Conservation (phyloP, 1,284 basidiomycete genomes). For the Cerrena zonata region DNA sequence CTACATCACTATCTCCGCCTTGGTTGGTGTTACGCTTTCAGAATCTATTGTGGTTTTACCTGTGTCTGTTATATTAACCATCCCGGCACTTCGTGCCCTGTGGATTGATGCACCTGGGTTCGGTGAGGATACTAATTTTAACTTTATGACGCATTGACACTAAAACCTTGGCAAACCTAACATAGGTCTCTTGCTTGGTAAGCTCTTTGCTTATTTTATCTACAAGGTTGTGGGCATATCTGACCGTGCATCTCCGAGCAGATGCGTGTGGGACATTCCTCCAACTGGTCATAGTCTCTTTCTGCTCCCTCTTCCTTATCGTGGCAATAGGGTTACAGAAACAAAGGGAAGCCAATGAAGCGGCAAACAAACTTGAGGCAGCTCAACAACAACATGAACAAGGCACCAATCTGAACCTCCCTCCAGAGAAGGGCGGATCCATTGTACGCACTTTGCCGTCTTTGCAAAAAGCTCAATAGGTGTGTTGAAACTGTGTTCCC, state of each 20-base stretch:
- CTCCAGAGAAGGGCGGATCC: not conserved
- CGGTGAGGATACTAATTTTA: constrained; percentile 11
- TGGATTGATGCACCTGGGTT: constrained; percentile 18
- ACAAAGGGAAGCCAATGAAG: not conserved
- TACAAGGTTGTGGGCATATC: not conserved
- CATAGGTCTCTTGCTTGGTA: constrained; percentile 16
- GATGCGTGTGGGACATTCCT: constrained; percentile 11
- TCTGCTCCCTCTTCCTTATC: constrained; percentile 12
- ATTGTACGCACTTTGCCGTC: not conserved
- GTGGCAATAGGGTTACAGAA: constrained; percentile 7
- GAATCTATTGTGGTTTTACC: constrained; percentile 17
- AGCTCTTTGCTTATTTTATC: not conserved
- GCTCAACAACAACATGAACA: not conserved
- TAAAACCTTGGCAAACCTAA: not conserved
- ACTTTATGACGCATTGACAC: not conserved
- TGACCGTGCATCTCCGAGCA: not conserved
- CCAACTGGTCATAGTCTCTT: constrained; percentile 11
- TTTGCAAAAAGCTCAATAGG: not conserved
- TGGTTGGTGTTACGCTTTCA: constrained; percentile 11
- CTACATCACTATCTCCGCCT: constrained; percentile 16
- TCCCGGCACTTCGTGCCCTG: constrained; percentile 15
- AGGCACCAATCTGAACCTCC: not conserved
- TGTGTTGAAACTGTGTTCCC: not conserved
- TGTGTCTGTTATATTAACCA: constrained; percentile 17
- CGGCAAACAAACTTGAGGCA: not conserved